Percentiles rank a stretch among this genome's conserved stretches.
phyloP scores from a whole-genome alignment of 2,329 filamentous ascomycete genomes.

The Diaporthe citriasiana region DNA sequence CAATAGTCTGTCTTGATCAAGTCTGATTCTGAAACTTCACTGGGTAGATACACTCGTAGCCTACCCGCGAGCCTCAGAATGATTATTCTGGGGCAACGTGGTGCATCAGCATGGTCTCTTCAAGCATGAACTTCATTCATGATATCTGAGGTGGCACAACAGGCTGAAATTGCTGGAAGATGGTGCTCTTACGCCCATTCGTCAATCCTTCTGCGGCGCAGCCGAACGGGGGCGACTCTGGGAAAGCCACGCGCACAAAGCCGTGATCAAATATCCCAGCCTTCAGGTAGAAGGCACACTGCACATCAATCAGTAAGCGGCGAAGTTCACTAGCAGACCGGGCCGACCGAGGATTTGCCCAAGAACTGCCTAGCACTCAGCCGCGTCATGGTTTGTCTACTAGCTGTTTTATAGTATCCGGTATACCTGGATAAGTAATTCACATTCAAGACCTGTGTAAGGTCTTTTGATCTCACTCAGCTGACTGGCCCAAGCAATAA shows the following conservation, averaged over 20 bases:
- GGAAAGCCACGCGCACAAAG: neutral
- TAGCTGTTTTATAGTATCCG: neutral
- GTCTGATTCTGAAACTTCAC: neutral
- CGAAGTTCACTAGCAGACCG: neutral
- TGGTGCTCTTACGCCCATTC: too few relatives aligned
- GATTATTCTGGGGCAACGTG: neutral
- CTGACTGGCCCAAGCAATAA: neutral
- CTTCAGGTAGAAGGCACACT: neutral
- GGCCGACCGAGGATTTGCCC: neutral
- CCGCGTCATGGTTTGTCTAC: too few relatives aligned
- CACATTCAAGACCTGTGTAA: too few relatives aligned
- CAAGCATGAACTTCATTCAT: neutral
- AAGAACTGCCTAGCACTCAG: neutral
- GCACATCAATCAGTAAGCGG: neutral
- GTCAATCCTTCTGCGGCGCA: neutral
- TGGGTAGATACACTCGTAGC: too few relatives aligned
- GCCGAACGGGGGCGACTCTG: neutral
- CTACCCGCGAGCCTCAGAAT: neutral
- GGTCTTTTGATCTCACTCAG: neutral
- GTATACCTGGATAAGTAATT: neutral
- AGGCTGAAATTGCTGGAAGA: too few relatives aligned
- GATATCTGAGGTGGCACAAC: neutral
- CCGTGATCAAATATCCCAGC: too few relatives aligned
- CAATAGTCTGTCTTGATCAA: accelerated
- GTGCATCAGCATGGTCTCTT: neutral